Percentiles rank a stretch among this genome's conserved stretches.
Evolutionary conservation across 441 rosid genomes (phyloP).

Genomic region (Populus trichocarpa): DNA sequence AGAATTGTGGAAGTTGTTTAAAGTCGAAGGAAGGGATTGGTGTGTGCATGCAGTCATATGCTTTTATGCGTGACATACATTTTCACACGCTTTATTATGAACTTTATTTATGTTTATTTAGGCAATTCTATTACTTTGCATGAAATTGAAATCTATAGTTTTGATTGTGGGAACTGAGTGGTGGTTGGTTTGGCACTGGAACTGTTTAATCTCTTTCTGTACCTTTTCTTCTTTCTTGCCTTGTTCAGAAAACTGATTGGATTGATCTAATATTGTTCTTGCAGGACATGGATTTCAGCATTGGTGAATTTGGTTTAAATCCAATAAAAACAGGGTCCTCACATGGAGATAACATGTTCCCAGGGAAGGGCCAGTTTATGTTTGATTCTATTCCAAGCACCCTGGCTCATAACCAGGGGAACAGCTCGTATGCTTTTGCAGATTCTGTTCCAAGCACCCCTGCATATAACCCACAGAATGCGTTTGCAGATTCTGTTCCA

Average conservation of each 20-base stretch:
- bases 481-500: constrained; percentile 44
- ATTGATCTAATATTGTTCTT: constrained; percentile 14
- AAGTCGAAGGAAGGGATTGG: constrained; percentile 2
- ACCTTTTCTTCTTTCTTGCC: background rate
- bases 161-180: background rate
- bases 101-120: too few relatives aligned
- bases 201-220: background rate
- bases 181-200: background rate
- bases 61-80: background rate
- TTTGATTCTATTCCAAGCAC: constrained; percentile 65
- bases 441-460: constrained; percentile 67
- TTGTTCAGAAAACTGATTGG: background rate
- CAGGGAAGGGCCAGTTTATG: constrained; percentile 46
- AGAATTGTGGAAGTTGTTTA: constrained; percentile 4
- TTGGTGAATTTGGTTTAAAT: constrained; percentile 63
- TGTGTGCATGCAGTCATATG: background rate
- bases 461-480: constrained; percentile 19
- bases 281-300: constrained; percentile 68
- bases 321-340: constrained; percentile 67
- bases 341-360: constrained; percentile 37
- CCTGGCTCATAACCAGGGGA: constrained; percentile 47
- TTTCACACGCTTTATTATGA: too few relatives aligned
- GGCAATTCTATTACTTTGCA: background rate
- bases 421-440: constrained; percentile 37
- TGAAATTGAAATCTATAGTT: background rate